These are phyloP conservation scores for Botrytis medusae DNA, from an alignment of 2,329 filamentous ascomycete genomes.

Conservation along the genomic window DNA sequence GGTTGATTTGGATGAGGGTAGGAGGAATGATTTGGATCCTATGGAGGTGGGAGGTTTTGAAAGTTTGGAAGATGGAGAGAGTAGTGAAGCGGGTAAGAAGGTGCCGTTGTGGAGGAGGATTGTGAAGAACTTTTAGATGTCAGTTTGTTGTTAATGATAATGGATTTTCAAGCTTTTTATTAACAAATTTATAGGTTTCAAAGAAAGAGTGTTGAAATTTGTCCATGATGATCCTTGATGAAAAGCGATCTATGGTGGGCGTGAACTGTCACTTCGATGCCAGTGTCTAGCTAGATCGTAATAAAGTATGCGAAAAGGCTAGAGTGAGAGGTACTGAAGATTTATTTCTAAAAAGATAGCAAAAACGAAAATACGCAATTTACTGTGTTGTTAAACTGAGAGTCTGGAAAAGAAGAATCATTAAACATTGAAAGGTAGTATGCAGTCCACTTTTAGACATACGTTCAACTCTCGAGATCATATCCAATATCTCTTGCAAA, in stretches of 20 bases:
- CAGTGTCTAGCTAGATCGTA: neutral
- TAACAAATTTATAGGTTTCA: neutral
- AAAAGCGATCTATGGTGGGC: neutral
- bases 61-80: neutral
- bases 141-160: neutral
- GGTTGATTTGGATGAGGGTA: slow-evolving; percentile 57
- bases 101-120: slow-evolving; percentile 20
- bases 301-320: fast-evolving
- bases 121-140: slow-evolving; percentile 9
- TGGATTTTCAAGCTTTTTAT: fast-evolving
- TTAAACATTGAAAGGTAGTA: neutral
- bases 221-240: neutral
- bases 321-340: neutral
- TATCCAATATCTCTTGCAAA: neutral
- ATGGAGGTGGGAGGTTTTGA: neutral
- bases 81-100: neutral
- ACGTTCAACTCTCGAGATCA: neutral
- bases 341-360: neutral
- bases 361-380: neutral
- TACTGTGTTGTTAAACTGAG: neutral
- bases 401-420: fast-evolving
- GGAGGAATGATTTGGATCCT: slow-evolving; percentile 41
- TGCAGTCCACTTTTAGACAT: neutral
- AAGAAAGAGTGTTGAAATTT: neutral
- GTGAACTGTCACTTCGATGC: neutral